phyloP scores from a whole-genome alignment of 306 rosid species.

The Gillenia trifoliata region DNA sequence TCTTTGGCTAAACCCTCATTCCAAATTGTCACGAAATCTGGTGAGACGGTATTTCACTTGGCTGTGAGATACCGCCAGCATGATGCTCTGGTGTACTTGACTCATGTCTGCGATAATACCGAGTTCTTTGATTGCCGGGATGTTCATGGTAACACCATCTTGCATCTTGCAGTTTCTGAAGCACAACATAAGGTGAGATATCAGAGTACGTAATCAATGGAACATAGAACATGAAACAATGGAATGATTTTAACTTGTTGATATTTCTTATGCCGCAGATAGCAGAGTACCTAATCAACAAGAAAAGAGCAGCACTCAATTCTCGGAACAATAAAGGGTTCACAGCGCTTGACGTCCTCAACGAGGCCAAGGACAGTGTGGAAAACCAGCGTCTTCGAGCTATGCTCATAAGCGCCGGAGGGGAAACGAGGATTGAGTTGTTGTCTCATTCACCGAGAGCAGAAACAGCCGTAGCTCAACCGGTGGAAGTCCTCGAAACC shows the following conservation, averaged over 20 bases:
- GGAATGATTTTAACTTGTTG: too few relatives aligned
- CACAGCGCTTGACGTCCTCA: constrained; percentile 64
- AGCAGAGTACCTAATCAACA: constrained; percentile 58
- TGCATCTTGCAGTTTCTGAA: constrained; percentile 56
- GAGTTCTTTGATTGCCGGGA: constrained; percentile 42
- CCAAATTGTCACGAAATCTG: constrained; percentile 43
- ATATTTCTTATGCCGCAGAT: constrained; percentile 34
- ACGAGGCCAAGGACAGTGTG: constrained; percentile 32
- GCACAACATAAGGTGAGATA: constrained; percentile 52
- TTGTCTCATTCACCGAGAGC: constrained; percentile 26
- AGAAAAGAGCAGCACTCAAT: constrained; percentile 43
- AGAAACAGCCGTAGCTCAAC: background rate
- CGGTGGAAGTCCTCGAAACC: background rate
- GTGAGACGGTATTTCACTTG: constrained; percentile 66
- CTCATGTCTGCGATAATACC: constrained; percentile 32
- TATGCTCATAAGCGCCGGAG: constrained; percentile 39
- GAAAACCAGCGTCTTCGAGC: constrained; percentile 37
- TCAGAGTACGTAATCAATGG: too few relatives aligned
- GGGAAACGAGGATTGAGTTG: constrained; percentile 38
- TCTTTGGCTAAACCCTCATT: constrained; percentile 37
- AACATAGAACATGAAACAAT: too few relatives aligned
- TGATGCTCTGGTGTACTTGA: constrained; percentile 49
- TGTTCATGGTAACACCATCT: constrained; percentile 47
- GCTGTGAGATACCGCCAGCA: constrained; percentile 53
- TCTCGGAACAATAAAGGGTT: constrained; percentile 45